Evolutionary conservation across 139 green algal species (phyloP).

Genomic region (Yamagishiella unicocca): DNA sequence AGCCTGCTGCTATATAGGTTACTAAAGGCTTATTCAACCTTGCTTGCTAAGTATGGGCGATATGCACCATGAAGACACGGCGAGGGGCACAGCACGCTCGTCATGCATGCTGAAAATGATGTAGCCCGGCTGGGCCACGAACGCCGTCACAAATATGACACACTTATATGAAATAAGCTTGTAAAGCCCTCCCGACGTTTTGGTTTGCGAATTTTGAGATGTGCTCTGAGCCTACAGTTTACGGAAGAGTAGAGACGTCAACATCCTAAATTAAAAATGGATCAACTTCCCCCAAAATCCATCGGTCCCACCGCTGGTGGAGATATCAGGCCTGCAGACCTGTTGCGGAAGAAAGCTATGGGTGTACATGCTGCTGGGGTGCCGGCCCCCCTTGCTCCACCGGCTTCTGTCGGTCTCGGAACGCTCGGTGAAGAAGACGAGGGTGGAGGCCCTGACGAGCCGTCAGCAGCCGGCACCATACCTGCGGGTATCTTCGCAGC

Average conservation of each 20-base stretch:
- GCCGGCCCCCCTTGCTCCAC: background rate
- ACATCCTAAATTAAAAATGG: background rate
- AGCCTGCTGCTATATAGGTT: too few relatives aligned
- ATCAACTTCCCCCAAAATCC: background rate
- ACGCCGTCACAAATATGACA: too few relatives aligned
- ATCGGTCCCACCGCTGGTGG: background rate
- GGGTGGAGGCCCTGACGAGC: background rate
- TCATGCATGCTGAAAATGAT: too few relatives aligned
- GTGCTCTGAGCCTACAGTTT: too few relatives aligned
- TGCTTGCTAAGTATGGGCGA: too few relatives aligned
- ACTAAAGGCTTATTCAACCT: too few relatives aligned
- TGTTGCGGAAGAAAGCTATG: background rate
- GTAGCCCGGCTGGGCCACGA: too few relatives aligned
- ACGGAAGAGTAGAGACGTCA: background rate
- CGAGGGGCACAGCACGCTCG: background rate
- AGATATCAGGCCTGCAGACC: background rate
- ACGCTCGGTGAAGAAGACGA: slow-evolving; percentile 41
- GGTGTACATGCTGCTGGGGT: background rate
- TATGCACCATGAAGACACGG: background rate
- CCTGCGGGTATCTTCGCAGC: background rate
- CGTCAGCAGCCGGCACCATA: background rate
- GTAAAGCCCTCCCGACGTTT: too few relatives aligned
- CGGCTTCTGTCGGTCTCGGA: background rate
- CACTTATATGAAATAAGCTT: too few relatives aligned
- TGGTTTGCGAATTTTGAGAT: too few relatives aligned